Evolutionary conservation across 305 asterid species (phyloP), one percentile per base, ranked within the genome.

Genomic region (Nicotiana rustica): DNA sequence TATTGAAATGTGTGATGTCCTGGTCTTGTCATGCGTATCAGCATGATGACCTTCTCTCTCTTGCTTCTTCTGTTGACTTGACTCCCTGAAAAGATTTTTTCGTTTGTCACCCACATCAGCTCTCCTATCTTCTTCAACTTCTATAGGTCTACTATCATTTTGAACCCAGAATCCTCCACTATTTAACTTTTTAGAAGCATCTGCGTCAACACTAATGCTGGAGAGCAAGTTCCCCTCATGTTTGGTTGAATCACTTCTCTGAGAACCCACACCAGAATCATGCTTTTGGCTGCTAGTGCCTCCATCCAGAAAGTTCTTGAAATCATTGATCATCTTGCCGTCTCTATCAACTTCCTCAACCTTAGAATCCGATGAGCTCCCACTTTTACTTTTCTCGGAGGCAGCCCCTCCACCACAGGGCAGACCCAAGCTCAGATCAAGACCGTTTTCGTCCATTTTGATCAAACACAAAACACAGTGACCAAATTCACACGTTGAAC

Each of bases 231-330:
- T 86, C 85, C 91, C 94, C 66, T 87, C 94, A 13, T 89, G 82
- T 83, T 88, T 93, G n/a, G 83, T 55, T 2, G 91, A 85, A 81
- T 91, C 86, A 84, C 44, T 38, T 77, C 85, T 85, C 73, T 80
- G 91, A 78, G 84, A 84, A 76, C 85, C 85, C 57, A 83, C 80
- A 38, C 83, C 85, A 69, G 88, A 78, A 61, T 84, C 87, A 59
- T 67, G 92, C 66, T 88, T 92, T 80, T 87, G 93, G 87, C 84
- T 90, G 78, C 97, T 93, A 86, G 85, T 92, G 73, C 97, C 93
- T 55, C 98, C 98, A 89, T 97, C 97, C 57, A 95, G 91, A 86
- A 92, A 97, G 82, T 89, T 94, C 79, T 97, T 97, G 91, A 97
- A 93, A 90, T 95, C 98, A 56, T 90, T 92, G 86, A 93, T 96